Evolutionary conservation across 1,284 basidiomycete species (phyloP), one percentile per base, ranked within the genome.

Genomic region (Cryptococcus amylolentus): DNA sequence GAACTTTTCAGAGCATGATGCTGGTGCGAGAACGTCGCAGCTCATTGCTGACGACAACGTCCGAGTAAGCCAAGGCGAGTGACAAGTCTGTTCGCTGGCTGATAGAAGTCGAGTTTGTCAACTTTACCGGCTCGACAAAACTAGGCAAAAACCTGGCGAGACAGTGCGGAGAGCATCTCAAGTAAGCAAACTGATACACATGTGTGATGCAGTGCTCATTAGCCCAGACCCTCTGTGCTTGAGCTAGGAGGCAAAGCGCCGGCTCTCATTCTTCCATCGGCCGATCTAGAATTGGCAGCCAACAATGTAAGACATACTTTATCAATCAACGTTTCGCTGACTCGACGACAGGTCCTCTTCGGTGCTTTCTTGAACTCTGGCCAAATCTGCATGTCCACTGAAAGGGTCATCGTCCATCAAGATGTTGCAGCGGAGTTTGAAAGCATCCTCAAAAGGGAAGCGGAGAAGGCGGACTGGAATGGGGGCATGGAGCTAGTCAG

Each of bases 321-420:
- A 28, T 16, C 44, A 7, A 26, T 44, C 18, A 10, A 41, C 28
- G 23, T 20, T 18, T 16, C 35, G 16, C 13, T 10, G n/a, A 20
- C n/a, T 9, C 9, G 35, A 27, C 42, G 41, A 74, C 77, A 45
- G 82, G 59, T 87, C 63, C 77, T 83, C n/a, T 82, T 78, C 43
- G 85, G 84, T 10, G 82, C 83, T 1, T 80, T 87, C 64, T 64
- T 83, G 27, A 81, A 85, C 71, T 84, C 83, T 4, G 86, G 86
- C 2, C 80, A 88, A 76, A 79, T 88, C 50, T 88, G 86, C 77
- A 87, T 87, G 84, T 84, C 84, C 1, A 83, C 84, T 2, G 85
- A 86, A 66, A 83, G 86, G 28, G 80, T 88, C 35, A 81, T 88
- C 49, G 84, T 85, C 8, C 83, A 72, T 41, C 62, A 58, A 18